phyloP scores from a whole-genome alignment of 2,329 filamentous ascomycete genomes.

The Chaetomiaceae sp. region DNA sequence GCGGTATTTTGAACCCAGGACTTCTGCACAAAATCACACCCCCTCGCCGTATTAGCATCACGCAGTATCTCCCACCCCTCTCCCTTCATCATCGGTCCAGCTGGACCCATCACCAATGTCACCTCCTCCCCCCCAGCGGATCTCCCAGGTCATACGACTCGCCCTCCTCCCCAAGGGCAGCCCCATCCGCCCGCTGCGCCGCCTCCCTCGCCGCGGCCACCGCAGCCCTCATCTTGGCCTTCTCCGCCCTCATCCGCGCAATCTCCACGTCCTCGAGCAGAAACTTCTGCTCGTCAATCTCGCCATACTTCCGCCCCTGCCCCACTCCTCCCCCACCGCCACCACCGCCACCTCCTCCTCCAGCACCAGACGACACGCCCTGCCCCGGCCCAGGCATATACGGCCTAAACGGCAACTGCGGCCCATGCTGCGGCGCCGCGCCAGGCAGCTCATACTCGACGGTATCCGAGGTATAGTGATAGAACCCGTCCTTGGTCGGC shows the following conservation, averaged over 20 bases:
- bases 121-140: slow-evolving; percentile 1
- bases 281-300: slow-evolving; percentile 27
- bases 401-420: slow-evolving; percentile 19
- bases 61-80: too few species aligned
- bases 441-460: slow-evolving; percentile 26
- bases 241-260: slow-evolving; percentile 17
- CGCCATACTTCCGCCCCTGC: slow-evolving; percentile 8
- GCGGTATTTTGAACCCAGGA: too few species aligned
- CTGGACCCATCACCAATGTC: slow-evolving; percentile 1
- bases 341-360: not conserved
- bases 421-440: slow-evolving; percentile 16
- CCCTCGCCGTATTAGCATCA: too few species aligned
- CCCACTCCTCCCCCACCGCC: too few species aligned
- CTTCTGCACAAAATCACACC: too few species aligned
- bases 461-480: slow-evolving; percentile 17
- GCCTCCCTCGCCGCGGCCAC: not conserved
- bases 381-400: slow-evolving; percentile 6
- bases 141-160: slow-evolving; percentile 15
- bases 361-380: not conserved
- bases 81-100: not conserved
- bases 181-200: too few species aligned
- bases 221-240: slow-evolving; percentile 14
- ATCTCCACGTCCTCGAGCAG: slow-evolving; percentile 24
- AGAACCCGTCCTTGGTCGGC: slow-evolving; percentile 27
- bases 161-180: slow-evolving; percentile 1